These are phyloP conservation scores for Themeda triandra DNA, from an alignment of 176 grass and related monocot species.

Conservation along the genomic window DNA sequence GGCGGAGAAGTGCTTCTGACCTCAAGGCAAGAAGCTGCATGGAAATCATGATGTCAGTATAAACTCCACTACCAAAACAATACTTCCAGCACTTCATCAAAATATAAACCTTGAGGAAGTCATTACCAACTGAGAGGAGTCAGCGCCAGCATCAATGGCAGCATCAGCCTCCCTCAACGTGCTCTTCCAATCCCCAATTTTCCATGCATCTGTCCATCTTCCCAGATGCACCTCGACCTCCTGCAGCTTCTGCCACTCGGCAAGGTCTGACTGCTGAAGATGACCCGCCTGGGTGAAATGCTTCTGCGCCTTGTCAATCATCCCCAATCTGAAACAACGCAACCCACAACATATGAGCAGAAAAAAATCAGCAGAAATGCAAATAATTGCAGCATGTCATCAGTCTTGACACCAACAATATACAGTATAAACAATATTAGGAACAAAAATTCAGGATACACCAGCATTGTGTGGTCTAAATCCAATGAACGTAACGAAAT, in stretches of 20 bases:
- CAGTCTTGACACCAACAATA: constrained; percentile 8
- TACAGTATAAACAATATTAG: constrained; percentile 6
- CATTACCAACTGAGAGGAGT: constrained; percentile 75
- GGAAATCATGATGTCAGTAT: background rate
- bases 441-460: constrained; percentile 8
- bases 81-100: background rate
- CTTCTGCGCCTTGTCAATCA: constrained; percentile 59
- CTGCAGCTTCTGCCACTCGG: constrained; percentile 72
- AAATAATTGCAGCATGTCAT: background rate
- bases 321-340: constrained; percentile 58
- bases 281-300: constrained; percentile 58
- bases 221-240: constrained; percentile 63
- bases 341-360: constrained; percentile 13
- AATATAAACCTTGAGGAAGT: background rate
- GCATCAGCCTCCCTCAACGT: constrained; percentile 86
- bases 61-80: constrained; percentile 24
- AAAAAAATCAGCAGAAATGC: constrained; percentile 10
- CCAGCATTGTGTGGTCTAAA: constrained; percentile 41
- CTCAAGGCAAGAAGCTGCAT: constrained; percentile 75
- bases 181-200: constrained; percentile 86
- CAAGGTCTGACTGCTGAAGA: constrained; percentile 54
- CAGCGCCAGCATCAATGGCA: constrained; percentile 66
- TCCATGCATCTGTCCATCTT: constrained; percentile 64
- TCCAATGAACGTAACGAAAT: constrained; percentile 24
- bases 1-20: constrained; percentile 82